Evolutionary conservation across 2,329 filamentous ascomycete species (phyloP).

Genomic region (Arthrobotrys conoides): DNA sequence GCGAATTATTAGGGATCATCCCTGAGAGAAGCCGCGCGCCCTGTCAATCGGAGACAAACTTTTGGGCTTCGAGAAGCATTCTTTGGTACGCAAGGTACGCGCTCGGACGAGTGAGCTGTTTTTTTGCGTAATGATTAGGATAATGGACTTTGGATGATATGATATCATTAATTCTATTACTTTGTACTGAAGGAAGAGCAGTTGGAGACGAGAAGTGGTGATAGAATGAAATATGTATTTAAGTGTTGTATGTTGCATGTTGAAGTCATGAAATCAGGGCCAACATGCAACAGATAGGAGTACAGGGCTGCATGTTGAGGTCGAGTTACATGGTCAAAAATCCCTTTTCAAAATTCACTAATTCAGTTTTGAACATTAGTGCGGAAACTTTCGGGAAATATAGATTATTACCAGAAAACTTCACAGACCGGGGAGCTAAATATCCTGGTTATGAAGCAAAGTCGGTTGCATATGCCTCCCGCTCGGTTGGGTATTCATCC

Average conservation of each 20-base stretch:
- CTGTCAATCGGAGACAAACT: constrained; percentile 29
- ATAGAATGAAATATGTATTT: no score
- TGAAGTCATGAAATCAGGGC: neutral
- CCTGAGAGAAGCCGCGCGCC: constrained; percentile 36
- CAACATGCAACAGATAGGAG: neutral
- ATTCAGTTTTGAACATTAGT: neutral
- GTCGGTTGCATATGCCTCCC: neutral
- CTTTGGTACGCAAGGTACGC: neutral
- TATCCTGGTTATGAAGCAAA: neutral
- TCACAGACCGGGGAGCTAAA: neutral
- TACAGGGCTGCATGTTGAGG: no score
- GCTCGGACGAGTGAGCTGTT: constrained; percentile 1
- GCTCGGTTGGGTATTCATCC: constrained; percentile 2
- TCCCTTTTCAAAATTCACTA: neutral
- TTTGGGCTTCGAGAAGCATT: constrained; percentile 24
- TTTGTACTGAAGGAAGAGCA: no score
- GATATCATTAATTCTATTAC: neutral
- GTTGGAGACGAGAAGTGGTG: no score
- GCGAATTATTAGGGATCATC: constrained; percentile 35
- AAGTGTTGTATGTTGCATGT: neutral
- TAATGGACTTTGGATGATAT: neutral
- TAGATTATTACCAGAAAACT: neutral
- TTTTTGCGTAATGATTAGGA: neutral
- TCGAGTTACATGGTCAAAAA: no score
- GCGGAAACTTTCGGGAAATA: neutral